Evolutionary conservation across 23 red algal genomes (phyloP).

Genomic region (Gracilaria caudata): DNA sequence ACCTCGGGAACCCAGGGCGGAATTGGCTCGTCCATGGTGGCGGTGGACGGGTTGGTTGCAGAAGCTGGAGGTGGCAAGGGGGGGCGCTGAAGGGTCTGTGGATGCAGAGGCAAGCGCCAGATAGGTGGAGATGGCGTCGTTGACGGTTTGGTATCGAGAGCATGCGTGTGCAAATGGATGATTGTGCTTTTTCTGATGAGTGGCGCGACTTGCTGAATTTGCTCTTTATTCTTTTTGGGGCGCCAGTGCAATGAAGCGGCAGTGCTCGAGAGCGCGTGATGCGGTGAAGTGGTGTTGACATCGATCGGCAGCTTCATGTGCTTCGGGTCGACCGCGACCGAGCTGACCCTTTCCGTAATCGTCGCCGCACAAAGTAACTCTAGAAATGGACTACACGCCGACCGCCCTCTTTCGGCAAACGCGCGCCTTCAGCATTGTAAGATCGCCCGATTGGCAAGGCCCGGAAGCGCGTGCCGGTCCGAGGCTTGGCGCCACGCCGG

Average conservation of each 20-base stretch:
- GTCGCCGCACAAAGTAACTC: neutral
- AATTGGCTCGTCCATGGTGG: constrained; percentile 27
- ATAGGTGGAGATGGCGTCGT: neutral
- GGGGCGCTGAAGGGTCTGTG: neutral
- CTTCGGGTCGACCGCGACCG: too few relatives aligned
- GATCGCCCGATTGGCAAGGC: constrained; percentile 19
- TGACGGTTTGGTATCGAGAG: neutral
- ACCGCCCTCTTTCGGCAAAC: neutral
- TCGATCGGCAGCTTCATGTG: too few relatives aligned
- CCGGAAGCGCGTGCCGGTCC: constrained; percentile 10
- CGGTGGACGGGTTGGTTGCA: neutral
- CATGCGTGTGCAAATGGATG: constrained; percentile 1
- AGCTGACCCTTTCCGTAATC: too few relatives aligned
- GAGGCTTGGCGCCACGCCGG: neutral
- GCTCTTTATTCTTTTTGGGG: neutral
- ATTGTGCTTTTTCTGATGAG: neutral
- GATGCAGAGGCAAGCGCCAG: neutral
- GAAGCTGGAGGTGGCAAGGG: neutral
- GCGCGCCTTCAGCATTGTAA: neutral
- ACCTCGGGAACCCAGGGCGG: constrained; percentile 65
- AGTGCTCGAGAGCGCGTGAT: neutral
- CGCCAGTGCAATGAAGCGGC: neutral
- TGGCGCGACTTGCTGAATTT: neutral
- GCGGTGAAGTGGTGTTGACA: too few relatives aligned
- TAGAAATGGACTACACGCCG: neutral